These are phyloP conservation scores for Prasinococcaceae sp. DNA, from an alignment of 139 green algal species.

Conservation along the genomic window DNA sequence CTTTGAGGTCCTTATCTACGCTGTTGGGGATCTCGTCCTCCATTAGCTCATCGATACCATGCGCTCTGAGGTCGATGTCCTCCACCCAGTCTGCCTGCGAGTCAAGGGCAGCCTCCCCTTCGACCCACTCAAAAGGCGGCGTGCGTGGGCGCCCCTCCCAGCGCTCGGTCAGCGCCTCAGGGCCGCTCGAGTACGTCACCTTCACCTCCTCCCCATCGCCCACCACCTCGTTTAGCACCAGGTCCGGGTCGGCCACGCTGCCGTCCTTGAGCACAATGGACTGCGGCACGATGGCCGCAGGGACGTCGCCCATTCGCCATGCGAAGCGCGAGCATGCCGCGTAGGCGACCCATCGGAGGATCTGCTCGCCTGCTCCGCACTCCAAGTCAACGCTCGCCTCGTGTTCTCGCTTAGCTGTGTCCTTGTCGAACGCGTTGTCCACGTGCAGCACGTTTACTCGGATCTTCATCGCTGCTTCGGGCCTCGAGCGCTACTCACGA, in stretches of 20 bases:
- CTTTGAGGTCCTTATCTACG: slow-evolving; percentile 32
- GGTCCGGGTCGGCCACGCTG: slow-evolving; percentile 45
- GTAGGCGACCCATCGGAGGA: slow-evolving; percentile 54
- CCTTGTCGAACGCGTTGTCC: too few species aligned
- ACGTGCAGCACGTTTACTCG: too few species aligned
- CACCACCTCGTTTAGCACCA: slow-evolving; percentile 56
- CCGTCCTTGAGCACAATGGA: slow-evolving; percentile 47
- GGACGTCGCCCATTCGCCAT: slow-evolving; percentile 34
- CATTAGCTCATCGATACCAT: slow-evolving; percentile 35
- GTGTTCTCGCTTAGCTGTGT: too few species aligned
- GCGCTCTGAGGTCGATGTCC: slow-evolving; percentile 38
- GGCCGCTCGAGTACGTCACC: slow-evolving; percentile 51
- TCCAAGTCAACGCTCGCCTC: too few species aligned
- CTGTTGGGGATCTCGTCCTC: slow-evolving; percentile 8
- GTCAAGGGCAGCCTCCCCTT: slow-evolving; percentile 10
- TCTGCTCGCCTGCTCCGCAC: slow-evolving; percentile 32
- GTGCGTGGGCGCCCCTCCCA: slow-evolving; percentile 54
- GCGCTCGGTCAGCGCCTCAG: slow-evolving; percentile 38
- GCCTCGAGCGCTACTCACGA: too few species aligned
- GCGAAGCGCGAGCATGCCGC: slow-evolving; percentile 42
- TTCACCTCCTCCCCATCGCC: slow-evolving; percentile 40
- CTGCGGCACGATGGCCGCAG: slow-evolving; percentile 51
- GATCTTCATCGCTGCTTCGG: too few species aligned
- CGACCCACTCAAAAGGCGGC: slow-evolving; percentile 47
- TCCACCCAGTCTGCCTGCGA: slow-evolving; percentile 32